Percentiles rank a stretch among this genome's conserved stretches.
These are phyloP conservation scores for Aegilops sharonensis DNA, from an alignment of 176 grass and related monocot species.

Conservation along the genomic window DNA sequence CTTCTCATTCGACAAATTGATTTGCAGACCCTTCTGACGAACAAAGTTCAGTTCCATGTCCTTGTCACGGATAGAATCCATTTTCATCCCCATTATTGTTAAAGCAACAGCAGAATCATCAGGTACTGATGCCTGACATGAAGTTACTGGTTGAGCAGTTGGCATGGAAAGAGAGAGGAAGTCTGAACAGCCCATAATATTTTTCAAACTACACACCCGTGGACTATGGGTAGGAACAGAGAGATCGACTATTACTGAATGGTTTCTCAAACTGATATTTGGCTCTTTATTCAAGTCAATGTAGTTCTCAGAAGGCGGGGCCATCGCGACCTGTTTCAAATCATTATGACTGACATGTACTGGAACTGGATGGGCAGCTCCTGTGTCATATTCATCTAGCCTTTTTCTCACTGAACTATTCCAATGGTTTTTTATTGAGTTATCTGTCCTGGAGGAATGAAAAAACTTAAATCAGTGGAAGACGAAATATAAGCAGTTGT, in stretches of 20 bases:
- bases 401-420: slow-evolving; percentile 91
- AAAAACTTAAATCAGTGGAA: slow-evolving; percentile 26
- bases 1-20: not conserved
- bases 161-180: slow-evolving; percentile 40
- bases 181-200: slow-evolving; percentile 32
- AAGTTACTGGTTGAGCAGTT: slow-evolving; percentile 35
- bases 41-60: slow-evolving; percentile 13
- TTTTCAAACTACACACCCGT: slow-evolving; percentile 27
- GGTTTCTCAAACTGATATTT: slow-evolving; percentile 6
- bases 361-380: slow-evolving; percentile 26
- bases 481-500: slow-evolving; percentile 2
- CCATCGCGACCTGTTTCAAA: slow-evolving; percentile 25
- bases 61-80: slow-evolving; percentile 21
- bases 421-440: slow-evolving; percentile 99
- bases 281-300: slow-evolving; percentile 46
- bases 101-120: slow-evolving; percentile 33
- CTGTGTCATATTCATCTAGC: slow-evolving; percentile 45
- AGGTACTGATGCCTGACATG: slow-evolving; percentile 8
- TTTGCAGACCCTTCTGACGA: slow-evolving; percentile 16
- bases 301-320: slow-evolving; percentile 20
- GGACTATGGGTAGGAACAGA: slow-evolving; percentile 27
- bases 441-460: slow-evolving; percentile 76
- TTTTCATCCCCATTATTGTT: slow-evolving; percentile 23
- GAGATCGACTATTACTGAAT: slow-evolving; percentile 17
- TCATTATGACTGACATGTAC: slow-evolving; percentile 15